Base-by-base conservation (phyloP, 768 basidiomycete genomes). In the Mycena polygramma region DNA sequence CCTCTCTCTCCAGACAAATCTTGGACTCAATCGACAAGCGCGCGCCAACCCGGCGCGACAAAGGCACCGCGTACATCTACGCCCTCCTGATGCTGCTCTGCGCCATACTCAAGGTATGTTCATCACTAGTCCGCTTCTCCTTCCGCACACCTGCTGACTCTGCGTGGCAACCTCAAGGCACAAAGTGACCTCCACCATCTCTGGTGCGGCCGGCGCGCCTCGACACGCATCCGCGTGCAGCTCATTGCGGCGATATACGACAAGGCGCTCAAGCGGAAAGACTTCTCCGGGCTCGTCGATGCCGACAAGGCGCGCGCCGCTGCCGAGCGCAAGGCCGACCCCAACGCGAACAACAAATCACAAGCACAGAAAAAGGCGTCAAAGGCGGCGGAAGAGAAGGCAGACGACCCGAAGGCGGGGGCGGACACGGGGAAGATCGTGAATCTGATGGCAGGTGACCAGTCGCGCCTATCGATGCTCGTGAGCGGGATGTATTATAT, bases 341-440 rank as follows among this genome's bases (percentile, higher is more conserved):
- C 24, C 8, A 20, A 48, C 30, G 6, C 30, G 6, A 30, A 30
- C 30, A 30, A 30, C 30, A 30, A 30, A 13, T 14, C 13, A n/a
- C 24, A 35, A 24, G 20, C 26, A 22, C 60, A 36, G 24, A 37
- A 8, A 19, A 45, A 45, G 10, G 37, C n/a, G 55, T 22, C 39
- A 22, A 39, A 54, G 19, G 45, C 64, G 17, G 41, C 36, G 26
- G 43, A 13, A 19, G 35, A 37, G 59, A 81, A 78, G 57, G 77
- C 68, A n/a, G 84, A 87, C 49, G 85, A 93, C 36, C 88, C 90
- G 2, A 91, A 89, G 72, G 88, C 57, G 26, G 93, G 94, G 19
- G 96, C 96, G 10, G 93, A 95, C 77, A 85, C 93, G 15, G 96
- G 96, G 15, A 96, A 96, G 78, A 94, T 97, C 61, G 94, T 96